phyloP scores from a whole-genome alignment of 805 yeast genomes.

The Starmerella roubikii region DNA sequence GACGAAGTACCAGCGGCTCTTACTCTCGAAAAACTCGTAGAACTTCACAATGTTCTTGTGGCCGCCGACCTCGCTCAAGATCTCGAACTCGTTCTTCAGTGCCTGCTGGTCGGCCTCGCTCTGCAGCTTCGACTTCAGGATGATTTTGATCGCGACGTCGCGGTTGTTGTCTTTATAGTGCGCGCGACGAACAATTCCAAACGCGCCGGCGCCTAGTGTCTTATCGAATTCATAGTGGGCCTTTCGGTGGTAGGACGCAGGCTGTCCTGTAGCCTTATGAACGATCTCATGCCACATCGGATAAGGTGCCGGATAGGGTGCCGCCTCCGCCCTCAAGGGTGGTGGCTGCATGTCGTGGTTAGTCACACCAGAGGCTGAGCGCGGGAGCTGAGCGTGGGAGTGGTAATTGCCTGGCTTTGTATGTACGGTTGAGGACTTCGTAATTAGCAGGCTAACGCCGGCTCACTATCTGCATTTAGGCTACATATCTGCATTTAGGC shows the following conservation, averaged over 20 bases:
- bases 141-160: conserved; percentile 81
- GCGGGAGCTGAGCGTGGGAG: no score
- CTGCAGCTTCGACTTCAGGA: conserved; percentile 68
- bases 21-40: conserved; percentile 85
- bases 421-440: no score
- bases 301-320: no score
- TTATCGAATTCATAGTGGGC: conserved; percentile 60
- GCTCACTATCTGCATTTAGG: no score
- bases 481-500: no score
- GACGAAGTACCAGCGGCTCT: conserved; percentile 82
- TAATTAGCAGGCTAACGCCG: no score
- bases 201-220: conserved; percentile 88
- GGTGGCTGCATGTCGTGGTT: no score
- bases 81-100: conserved; percentile 62
- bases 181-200: conserved; percentile 83
- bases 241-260: conserved; percentile 53
- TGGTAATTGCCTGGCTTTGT: no score
- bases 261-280: conserved; percentile 57
- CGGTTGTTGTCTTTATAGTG: conserved; percentile 38
- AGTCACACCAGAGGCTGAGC: no score
- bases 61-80: conserved; percentile 45
- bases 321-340: no score
- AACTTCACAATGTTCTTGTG: conserved; percentile 86
- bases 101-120: conserved; percentile 50
- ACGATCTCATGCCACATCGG: conserved; percentile 22